phyloP scores from a whole-genome alignment of 768 basidiomycete genomes.

The Multifurca ochricompacta region DNA sequence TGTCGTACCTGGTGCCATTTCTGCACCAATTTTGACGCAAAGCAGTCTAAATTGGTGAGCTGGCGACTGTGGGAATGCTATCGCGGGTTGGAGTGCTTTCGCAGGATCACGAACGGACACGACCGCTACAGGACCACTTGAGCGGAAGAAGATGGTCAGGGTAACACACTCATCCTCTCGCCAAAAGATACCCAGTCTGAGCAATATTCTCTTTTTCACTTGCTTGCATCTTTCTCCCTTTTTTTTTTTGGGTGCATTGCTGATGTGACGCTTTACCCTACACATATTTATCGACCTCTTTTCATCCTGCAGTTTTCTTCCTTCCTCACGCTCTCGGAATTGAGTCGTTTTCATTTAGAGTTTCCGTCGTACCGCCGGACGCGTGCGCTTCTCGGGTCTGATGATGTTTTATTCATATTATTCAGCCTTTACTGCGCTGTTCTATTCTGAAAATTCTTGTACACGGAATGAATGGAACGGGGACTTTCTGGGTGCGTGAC shows the following conservation, averaged over 20 bases:
- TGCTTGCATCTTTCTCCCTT: not conserved
- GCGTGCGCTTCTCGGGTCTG: not conserved
- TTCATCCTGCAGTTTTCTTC: not conserved
- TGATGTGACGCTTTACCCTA: not conserved
- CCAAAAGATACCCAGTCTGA: constrained; percentile 1
- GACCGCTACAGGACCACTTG: not conserved
- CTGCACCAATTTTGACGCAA: constrained; percentile 68
- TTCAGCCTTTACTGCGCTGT: not conserved
- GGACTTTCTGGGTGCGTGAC: not conserved
- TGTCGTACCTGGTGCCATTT: constrained; percentile 56
- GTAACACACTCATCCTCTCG: not conserved
- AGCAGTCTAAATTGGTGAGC: constrained; percentile 81
- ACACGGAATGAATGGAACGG: not conserved
- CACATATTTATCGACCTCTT: not conserved
- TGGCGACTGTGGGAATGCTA: not conserved
- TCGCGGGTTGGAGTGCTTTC: not conserved
- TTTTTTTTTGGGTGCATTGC: not conserved
- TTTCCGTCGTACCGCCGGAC: constrained; percentile 8
- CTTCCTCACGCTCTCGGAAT: not conserved
- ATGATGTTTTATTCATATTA: constrained; percentile 11
- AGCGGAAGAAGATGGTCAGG: not conserved
- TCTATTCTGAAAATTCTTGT: not conserved
- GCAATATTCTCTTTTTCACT: not conserved
- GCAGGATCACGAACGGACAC: not conserved
- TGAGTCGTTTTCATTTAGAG: constrained; percentile 1